phyloP scores from a whole-genome alignment of 768 basidiomycete species.

The Lentinula lateritia region DNA sequence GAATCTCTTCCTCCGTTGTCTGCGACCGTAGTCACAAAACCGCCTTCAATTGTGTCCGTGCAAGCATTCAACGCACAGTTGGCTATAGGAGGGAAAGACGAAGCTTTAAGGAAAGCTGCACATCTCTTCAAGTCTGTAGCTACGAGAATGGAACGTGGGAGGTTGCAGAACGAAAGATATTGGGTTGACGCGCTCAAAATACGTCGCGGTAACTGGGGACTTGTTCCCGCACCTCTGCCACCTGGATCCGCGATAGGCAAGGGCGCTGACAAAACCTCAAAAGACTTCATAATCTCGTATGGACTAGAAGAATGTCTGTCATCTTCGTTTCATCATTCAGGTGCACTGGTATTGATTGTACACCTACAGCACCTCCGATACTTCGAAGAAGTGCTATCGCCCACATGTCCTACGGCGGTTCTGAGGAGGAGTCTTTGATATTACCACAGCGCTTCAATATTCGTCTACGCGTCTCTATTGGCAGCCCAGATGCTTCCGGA shows the following conservation, averaged over 20 bases:
- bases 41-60: constrained; percentile 58
- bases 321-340: neutral
- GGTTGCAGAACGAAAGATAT: constrained; percentile 62
- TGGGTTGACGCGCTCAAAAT: constrained; percentile 82
- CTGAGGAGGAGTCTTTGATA: constrained; percentile 36
- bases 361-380: constrained; percentile 45
- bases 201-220: constrained; percentile 71
- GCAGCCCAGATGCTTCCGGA: constrained; percentile 27
- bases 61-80: constrained; percentile 70
- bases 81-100: constrained; percentile 74
- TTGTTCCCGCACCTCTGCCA: constrained; percentile 76
- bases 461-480: constrained; percentile 58
- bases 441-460: constrained; percentile 64
- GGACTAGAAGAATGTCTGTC: constrained; percentile 77
- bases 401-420: constrained; percentile 49
- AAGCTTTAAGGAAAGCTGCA: constrained; percentile 69
- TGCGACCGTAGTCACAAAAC: constrained; percentile 62
- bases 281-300: constrained; percentile 76
- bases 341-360: neutral
- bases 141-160: constrained; percentile 58
- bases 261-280: constrained; percentile 74
- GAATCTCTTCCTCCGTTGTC: constrained; percentile 34
- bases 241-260: constrained; percentile 65
- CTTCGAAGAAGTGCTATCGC: constrained; percentile 72
- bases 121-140: constrained; percentile 67